phyloP scores from a whole-genome alignment of 208 protist species.

The Porcisia deanei region DNA sequence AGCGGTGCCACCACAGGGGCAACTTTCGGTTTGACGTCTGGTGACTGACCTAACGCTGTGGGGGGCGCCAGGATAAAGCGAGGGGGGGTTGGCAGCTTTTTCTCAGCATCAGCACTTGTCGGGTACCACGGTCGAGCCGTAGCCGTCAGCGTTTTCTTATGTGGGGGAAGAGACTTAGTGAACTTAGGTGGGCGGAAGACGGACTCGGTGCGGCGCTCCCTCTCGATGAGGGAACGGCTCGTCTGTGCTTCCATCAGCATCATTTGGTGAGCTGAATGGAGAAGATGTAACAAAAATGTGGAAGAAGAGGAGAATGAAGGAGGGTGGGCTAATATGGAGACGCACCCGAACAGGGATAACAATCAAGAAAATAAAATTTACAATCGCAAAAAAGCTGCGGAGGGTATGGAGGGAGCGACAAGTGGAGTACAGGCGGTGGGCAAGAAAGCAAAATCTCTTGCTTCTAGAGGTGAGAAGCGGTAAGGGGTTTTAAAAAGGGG shows the following conservation, averaged over 20 bases:
- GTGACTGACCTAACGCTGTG: constrained; percentile 59
- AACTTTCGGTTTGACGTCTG: constrained; percentile 35
- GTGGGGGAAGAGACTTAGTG: constrained; percentile 34
- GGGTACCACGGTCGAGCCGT: constrained; percentile 65
- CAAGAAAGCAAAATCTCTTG: neutral
- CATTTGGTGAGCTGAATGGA: neutral
- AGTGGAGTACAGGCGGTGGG: neutral
- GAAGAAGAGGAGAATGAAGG: neutral
- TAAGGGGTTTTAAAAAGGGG: neutral
- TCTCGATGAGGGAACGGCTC: constrained; percentile 51
- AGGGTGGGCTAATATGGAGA: neutral
- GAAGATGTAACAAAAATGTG: neutral
- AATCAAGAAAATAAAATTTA: neutral
- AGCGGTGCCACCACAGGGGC: constrained; percentile 17
- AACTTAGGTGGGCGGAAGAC: constrained; percentile 71
- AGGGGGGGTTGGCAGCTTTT: constrained; percentile 19
- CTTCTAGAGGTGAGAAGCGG: neutral
- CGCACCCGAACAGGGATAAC: neutral
- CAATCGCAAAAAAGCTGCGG: neutral
- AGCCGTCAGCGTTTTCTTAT: constrained; percentile 50
- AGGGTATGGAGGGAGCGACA: neutral
- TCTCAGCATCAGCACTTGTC: constrained; percentile 12
- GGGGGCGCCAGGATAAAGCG: constrained; percentile 49
- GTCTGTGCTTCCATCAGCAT: constrained; percentile 44
- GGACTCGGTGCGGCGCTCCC: constrained; percentile 58